These are phyloP conservation scores for Fusarium paranaense DNA, from an alignment of 2,329 filamentous ascomycete genomes.

Conservation along the genomic window DNA sequence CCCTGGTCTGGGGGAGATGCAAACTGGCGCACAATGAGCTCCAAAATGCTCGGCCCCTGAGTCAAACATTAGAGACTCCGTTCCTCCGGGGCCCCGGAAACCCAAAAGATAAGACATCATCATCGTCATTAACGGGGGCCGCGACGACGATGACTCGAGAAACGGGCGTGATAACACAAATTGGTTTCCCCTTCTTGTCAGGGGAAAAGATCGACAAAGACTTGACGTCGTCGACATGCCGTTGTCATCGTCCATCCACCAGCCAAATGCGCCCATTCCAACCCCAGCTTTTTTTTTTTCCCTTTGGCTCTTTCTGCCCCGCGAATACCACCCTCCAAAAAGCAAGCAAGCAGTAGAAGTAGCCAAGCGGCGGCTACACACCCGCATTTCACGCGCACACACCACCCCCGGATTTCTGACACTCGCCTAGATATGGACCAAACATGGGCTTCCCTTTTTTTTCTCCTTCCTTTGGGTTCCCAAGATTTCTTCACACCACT, in stretches of 20 bases:
- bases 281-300: conserved; percentile 33
- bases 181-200: not conserved
- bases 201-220: conserved; percentile 20
- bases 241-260: conserved; percentile 25
- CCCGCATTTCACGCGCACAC: conserved; percentile 30
- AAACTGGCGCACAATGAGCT: conserved; percentile 12
- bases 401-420: conserved; percentile 36
- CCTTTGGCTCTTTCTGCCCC: conserved; percentile 10
- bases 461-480: conserved; percentile 33
- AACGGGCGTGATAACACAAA: conserved; percentile 10
- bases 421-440: conserved; percentile 11
- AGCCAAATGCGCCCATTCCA: conserved; percentile 29
- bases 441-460: not conserved
- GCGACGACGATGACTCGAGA: conserved; percentile 7
- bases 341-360: conserved; percentile 6
- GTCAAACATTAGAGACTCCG: conserved; percentile 14
- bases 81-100: conserved; percentile 32
- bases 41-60: conserved; percentile 18
- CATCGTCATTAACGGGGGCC: conserved; percentile 5
- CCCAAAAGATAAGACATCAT: conserved; percentile 30
- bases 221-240: conserved; percentile 32
- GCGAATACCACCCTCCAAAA: conserved; percentile 35
- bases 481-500: conserved; percentile 35
- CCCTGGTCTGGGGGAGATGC: not conserved
- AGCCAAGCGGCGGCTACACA: conserved; percentile 13